Conservation (phyloP, 352 stramenopile species). For the Phytophthora aleatoria region DNA sequence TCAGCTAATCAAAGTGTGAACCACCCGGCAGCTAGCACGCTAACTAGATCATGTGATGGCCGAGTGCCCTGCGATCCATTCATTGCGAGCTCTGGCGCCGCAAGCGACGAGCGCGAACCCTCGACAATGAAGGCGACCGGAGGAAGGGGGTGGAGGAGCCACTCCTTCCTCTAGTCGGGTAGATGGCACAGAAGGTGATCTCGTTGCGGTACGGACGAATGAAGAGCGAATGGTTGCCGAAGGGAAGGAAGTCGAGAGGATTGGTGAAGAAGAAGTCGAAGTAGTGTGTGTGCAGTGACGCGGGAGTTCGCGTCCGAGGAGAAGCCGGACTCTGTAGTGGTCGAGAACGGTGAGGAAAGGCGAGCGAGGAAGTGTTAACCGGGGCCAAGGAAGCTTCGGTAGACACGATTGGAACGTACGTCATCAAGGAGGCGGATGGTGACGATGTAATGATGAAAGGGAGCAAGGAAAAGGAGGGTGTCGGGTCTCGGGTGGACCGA, state of each 20-base stretch:
- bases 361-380: no score
- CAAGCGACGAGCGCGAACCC: not conserved
- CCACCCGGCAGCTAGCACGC: no score
- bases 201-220: not conserved
- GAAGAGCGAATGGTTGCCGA: not conserved
- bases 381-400: no score
- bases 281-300: not conserved
- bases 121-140: not conserved
- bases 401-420: no score
- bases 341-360: no score
- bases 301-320: not conserved
- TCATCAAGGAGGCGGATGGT: no score
- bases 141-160: constrained; percentile 1
- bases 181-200: not conserved
- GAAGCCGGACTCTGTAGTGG: not conserved
- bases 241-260: not conserved
- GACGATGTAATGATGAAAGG: not conserved
- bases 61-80: not conserved
- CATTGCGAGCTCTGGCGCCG: no score
- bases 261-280: not conserved
- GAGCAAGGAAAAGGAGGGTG: not conserved
- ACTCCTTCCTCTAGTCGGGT: not conserved
- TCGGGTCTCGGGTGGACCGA: not conserved
- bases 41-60: no score
- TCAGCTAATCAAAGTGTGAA: no score